Percentiles rank a stretch among this genome's conserved stretches.
These are phyloP conservation scores for Fraxinus velutina DNA, from an alignment of 305 asterid species.

Conservation along the genomic window DNA sequence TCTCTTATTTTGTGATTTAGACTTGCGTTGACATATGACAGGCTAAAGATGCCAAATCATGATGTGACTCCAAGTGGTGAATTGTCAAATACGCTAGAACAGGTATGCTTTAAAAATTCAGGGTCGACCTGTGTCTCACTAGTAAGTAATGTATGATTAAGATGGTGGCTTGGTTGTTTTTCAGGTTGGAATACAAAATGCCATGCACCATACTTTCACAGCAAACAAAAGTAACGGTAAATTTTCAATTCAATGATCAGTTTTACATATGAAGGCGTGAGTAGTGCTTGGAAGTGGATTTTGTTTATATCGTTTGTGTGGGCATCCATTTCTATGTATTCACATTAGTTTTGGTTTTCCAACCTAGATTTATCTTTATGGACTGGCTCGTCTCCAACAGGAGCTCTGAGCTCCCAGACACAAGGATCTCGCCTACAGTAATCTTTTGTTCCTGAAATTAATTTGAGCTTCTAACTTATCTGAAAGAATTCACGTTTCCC, in stretches of 20 bases:
- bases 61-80: constrained; percentile 24
- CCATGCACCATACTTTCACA: constrained; percentile 16
- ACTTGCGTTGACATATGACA: constrained; percentile 22
- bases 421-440: constrained; percentile 36
- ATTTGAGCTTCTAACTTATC: constrained; percentile 5
- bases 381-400: constrained; percentile 32
- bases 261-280: neutral
- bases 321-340: constrained; percentile 1
- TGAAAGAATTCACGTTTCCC: constrained; percentile 9
- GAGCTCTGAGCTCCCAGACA: constrained; percentile 29
- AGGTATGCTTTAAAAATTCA: constrained; percentile 30
- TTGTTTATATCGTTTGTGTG: neutral
- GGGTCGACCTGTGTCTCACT: neutral
- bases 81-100: constrained; percentile 26
- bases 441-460: constrained; percentile 9
- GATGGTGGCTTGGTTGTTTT: constrained; percentile 20
- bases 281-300: neutral
- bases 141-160: neutral
- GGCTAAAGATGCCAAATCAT: constrained; percentile 27
- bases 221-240: constrained; percentile 40
- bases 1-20: constrained; percentile 16
- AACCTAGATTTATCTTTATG: constrained; percentile 39
- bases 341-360: constrained; percentile 19
- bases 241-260: constrained; percentile 1
- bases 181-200: constrained; percentile 40